Evolutionary conservation across 139 green algal genomes (phyloP), one percentile per base, ranked within the genome.

Genomic region (Picochlorum sp.): DNA sequence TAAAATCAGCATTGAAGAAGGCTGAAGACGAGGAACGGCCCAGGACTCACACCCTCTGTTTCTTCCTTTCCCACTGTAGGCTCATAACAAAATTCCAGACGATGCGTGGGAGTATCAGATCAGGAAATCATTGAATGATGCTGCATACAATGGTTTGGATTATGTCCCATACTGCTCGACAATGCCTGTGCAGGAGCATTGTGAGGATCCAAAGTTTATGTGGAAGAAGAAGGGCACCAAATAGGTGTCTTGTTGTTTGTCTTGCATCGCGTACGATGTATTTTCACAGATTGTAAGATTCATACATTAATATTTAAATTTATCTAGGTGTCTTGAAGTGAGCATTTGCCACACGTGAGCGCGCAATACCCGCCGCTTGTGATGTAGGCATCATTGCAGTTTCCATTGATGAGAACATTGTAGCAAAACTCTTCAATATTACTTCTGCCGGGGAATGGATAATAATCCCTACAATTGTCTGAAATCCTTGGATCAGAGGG

Each of bases 61-160:
- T 49, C 56, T 64, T 55, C n/a, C 38, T 60, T 28, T 28, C 7
- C 45, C 24, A 5, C 18, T 28, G 47, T 72, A 85, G 78, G 69
- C 66, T 0, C 72, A 83, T 26, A 54, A 58, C 50, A 68, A 71
- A 16, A 71, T 90, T 11, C 84, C 84, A 1, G 71, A 82, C 2
- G 74, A 85, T 49, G 80, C 78, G 0, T 88, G 81, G 78, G 84
- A 90, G 57, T 87, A 88, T 56, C 80, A 87, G 18, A 79, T 85
- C n/a, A 52, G 84, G 4, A 87, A 85, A 63, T 28, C 62, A 7
- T 62, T 85, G n/a, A 87, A 90, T 60, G 82, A 87, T 45, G 77
- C 82, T 1, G 84, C 81, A 3, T 87, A 87, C 77, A 81, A 83
- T 28, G 81, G 68, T 6, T 47, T 87, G 52, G 63, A 79, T 23